Evolutionary conservation across 1,284 basidiomycete genomes (phyloP), one percentile per base, ranked within the genome.

Genomic region (Microbotryum intermedium): DNA sequence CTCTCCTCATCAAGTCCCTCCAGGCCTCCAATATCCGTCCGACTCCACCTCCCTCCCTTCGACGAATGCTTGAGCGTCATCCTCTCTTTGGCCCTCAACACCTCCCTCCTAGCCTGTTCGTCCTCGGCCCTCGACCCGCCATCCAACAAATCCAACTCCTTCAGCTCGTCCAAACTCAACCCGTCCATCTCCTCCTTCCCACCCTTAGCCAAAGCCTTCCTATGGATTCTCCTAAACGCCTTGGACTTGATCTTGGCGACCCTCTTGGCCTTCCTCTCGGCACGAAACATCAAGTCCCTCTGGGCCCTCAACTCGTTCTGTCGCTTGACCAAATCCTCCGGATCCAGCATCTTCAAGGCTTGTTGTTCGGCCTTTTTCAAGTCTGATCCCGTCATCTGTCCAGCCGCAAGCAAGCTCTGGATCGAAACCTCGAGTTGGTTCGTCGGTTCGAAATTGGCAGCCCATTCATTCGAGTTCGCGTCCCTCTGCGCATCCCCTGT

Each of bases 171-270:
- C 16, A 83, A 43, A 23, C 59, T 66, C 39, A 71, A 53, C 18
- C 53, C 55, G 20, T 75, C 74, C 77, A 79, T 66, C 72, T 77
- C 76, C 67, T 80, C 49, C 81, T 73, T 69, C 80, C 82, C 53
- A 16, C 49, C 64, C 64, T 63, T 64, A 59, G 51, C 67, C 55
- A 45, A 68, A 43, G 71, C 83, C 85, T 74, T 88, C 90, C 73
- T 90, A 82, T 70, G 85, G 52, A 97, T 81, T 69, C 88, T 86
- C 44, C 92, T 81, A 73, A 90, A 97, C 4, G 90, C 84, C 76
- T 94, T 97, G 75, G 85, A 88, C 80, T 98, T 97, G 77, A 98
- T 97, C 77, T 95, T 97, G 45, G 86, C 84, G 10, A 95, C 81
- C 13, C 93, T 84, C 65, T 88, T 90, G 11, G 91, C 90, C 74